Evolutionary conservation across 805 yeast species (phyloP).

Genomic region (Brettanomyces bruxellensis): DNA sequence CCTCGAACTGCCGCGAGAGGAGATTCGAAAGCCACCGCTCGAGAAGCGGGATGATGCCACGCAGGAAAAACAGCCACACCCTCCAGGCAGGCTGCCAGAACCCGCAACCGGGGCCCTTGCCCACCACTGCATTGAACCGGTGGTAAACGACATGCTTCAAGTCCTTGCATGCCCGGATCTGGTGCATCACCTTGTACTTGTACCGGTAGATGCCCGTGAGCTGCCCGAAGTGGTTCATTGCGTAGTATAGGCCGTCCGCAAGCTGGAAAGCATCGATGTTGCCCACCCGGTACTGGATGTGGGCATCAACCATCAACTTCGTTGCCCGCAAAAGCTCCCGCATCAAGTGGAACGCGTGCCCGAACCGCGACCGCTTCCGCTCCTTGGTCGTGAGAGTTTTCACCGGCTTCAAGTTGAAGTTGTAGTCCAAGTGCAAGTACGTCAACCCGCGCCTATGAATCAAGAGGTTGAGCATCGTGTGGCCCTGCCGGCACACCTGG

Average conservation of each 20-base stretch:
- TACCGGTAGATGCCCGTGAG: conserved; percentile 94
- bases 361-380: conserved; percentile 90
- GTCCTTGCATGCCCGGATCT: conserved; percentile 91
- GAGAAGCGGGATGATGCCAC: conserved; percentile 85
- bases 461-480: conserved; percentile 81
- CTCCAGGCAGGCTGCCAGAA: conserved; percentile 99
- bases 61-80: conserved; percentile 84
- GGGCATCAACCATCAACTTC: conserved; percentile 85
- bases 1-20: conserved; percentile 89
- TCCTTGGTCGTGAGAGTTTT: conserved; percentile 95
- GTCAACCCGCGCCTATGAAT: conserved; percentile 89
- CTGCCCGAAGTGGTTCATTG: conserved; percentile 89
- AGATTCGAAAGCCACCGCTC: conserved; percentile 95
- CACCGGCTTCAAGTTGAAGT: conserved; percentile 92
- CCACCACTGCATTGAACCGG: conserved; percentile 74
- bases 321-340: conserved; percentile 81
- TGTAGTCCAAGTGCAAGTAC: conserved; percentile 88
- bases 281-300: conserved; percentile 84
- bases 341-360: conserved; percentile 89
- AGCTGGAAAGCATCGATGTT: conserved; percentile 87
- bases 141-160: conserved; percentile 86
- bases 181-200: conserved; percentile 97
- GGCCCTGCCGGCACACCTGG: conserved; percentile 89
- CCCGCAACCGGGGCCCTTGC: conserved; percentile 98
- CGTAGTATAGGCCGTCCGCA: conserved; percentile 90